A percentile compares a stretch with the other conserved stretches of the same genome.
These are phyloP conservation scores for Cadophora luteo-olivacea DNA, from an alignment of 2,329 filamentous ascomycete genomes.

Conservation along the genomic window DNA sequence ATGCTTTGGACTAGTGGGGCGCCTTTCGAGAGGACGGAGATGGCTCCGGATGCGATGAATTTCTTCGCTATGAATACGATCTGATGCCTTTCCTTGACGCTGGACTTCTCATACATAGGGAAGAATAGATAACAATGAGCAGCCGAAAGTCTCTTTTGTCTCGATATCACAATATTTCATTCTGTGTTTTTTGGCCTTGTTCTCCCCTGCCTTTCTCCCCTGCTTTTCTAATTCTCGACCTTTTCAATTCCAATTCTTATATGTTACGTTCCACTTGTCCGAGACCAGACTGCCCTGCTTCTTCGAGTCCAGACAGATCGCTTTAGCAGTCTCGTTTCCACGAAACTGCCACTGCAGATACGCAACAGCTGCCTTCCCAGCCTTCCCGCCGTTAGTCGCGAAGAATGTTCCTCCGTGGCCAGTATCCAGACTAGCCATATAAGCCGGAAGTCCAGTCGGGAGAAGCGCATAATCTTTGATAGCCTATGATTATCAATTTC, in stretches of 20 bases:
- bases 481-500: constrained; percentile 9
- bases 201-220: too few relatives aligned
- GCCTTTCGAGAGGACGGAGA: not conserved
- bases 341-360: constrained; percentile 26
- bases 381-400: constrained; percentile 25
- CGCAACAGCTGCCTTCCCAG: constrained; percentile 24
- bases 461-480: constrained; percentile 25
- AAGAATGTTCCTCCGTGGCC: constrained; percentile 21
- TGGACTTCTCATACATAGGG: too few relatives aligned
- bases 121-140: too few relatives aligned
- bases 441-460: constrained; percentile 13
- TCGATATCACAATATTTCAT: not conserved
- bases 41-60: not conserved
- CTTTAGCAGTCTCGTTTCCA: constrained; percentile 20
- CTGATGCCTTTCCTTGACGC: not conserved
- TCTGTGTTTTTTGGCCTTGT: too few relatives aligned
- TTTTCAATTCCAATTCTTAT: constrained; percentile 23
- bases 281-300: constrained; percentile 14
- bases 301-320: constrained; percentile 17
- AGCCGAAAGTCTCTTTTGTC: too few relatives aligned
- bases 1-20: not conserved
- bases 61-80: not conserved
- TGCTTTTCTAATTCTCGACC: too few relatives aligned
- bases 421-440: constrained; percentile 22
- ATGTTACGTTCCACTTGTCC: constrained; percentile 26